Percentiles rank a stretch among this genome's conserved stretches.
Conservation (phyloP, 2,329 filamentous ascomycete genomes). For the Fusarium hainanense region DNA sequence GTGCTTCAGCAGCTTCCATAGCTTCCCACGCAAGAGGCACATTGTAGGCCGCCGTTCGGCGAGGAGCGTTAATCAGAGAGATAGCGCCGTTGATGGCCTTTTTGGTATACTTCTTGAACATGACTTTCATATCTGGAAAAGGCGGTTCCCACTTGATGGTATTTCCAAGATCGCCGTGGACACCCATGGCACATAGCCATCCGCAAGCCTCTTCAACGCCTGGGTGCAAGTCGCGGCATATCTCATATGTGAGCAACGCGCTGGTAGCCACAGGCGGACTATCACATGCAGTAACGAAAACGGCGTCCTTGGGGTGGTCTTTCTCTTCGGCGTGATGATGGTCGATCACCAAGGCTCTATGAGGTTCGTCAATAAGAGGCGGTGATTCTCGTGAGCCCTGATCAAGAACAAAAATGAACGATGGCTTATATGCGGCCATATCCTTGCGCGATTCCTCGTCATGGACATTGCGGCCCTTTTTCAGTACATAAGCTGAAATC, state of each 20-base stretch:
- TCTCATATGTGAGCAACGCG: slow-evolving; percentile 71
- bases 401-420: slow-evolving; percentile 72
- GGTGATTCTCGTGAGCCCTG: slow-evolving; percentile 69
- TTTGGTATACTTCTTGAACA: slow-evolving; percentile 70
- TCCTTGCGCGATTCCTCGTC: slow-evolving; percentile 61
- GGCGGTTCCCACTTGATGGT: slow-evolving; percentile 73
- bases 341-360: slow-evolving; percentile 70
- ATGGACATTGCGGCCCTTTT: slow-evolving; percentile 70
- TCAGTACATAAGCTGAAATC: slow-evolving; percentile 68
- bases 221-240: slow-evolving; percentile 68
- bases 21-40: slow-evolving; percentile 71
- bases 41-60: slow-evolving; percentile 70
- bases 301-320: slow-evolving; percentile 66
- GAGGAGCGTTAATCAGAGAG: slow-evolving; percentile 72
- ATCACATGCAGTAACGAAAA: slow-evolving; percentile 70
- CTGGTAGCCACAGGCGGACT: slow-evolving; percentile 74
- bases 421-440: slow-evolving; percentile 63
- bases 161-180: slow-evolving; percentile 74
- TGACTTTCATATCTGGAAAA: slow-evolving; percentile 72
- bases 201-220: slow-evolving; percentile 61
- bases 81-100: slow-evolving; percentile 72
- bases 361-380: slow-evolving; percentile 61
- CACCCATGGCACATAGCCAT: slow-evolving; percentile 73
- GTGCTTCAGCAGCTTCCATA: slow-evolving; percentile 61
- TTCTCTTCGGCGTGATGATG: slow-evolving; percentile 68